Percentiles rank a stretch among this genome's conserved stretches.
Conservation (phyloP, 78 protist species). For the Anaeramoeba ignava region DNA sequence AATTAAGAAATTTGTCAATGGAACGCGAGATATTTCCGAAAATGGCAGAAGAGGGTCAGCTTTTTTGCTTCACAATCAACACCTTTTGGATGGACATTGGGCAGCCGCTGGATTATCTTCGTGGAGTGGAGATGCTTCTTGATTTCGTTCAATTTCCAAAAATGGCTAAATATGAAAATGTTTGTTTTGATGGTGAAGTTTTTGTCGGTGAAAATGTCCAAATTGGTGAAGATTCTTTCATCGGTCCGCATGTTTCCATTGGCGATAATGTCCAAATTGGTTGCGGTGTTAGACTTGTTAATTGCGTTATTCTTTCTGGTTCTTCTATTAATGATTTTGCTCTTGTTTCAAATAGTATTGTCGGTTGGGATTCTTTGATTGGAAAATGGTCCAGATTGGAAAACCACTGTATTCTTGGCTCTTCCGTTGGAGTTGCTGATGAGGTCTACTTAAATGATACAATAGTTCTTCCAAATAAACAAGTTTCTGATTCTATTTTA, state of each 20-base stretch:
- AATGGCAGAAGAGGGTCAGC: slow-evolving; percentile 61
- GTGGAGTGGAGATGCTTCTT: slow-evolving; percentile 31
- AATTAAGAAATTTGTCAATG: slow-evolving; percentile 35
- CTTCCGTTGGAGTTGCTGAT: slow-evolving; percentile 63
- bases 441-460: slow-evolving; percentile 79
- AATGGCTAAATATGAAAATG: background rate
- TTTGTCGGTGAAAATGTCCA: background rate
- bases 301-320: slow-evolving; percentile 44
- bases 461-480: slow-evolving; percentile 75
- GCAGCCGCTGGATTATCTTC: slow-evolving; percentile 71
- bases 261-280: slow-evolving; percentile 67
- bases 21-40: slow-evolving; percentile 76
- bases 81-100: slow-evolving; percentile 94
- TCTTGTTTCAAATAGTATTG: slow-evolving; percentile 47
- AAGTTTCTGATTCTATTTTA: no score
- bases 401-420: slow-evolving; percentile 66
- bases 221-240: background rate
- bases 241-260: slow-evolving; percentile 17
- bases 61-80: slow-evolving; percentile 58
- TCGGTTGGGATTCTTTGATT: slow-evolving; percentile 75
- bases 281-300: slow-evolving; percentile 43
- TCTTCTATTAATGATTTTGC: slow-evolving; percentile 26
- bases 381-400: slow-evolving; percentile 78
- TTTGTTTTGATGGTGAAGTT: slow-evolving; percentile 14
- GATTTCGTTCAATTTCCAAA: background rate